Percentiles rank a stretch among this genome's conserved stretches.
Evolutionary conservation across 2,329 filamentous ascomycete genomes (phyloP).

Genomic region (Rhinocladiella similis): DNA sequence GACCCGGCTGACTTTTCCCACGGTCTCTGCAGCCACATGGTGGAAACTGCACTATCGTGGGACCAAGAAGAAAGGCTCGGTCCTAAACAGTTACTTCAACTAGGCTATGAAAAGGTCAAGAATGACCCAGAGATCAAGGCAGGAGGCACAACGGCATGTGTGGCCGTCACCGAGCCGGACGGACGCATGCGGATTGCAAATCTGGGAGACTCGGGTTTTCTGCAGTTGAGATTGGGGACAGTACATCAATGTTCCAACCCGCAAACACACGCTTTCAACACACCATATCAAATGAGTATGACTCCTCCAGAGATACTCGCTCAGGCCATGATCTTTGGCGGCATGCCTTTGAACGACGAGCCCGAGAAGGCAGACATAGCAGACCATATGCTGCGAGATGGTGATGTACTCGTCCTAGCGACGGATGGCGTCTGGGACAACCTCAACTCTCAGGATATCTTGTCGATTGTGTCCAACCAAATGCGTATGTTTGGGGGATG

Average conservation of each 20-base stretch:
- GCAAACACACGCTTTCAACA: constrained; percentile 97
- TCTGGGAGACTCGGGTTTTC: constrained; percentile 90
- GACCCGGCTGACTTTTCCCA: constrained; percentile 96
- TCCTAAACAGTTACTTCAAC: constrained; percentile 73
- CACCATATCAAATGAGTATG: constrained; percentile 89
- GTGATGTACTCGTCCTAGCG: constrained; percentile 89
- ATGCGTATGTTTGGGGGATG: constrained; percentile 78
- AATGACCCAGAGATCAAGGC: constrained; percentile 71
- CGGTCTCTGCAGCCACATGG: constrained; percentile 91
- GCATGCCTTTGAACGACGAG: constrained; percentile 75
- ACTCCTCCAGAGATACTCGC: constrained; percentile 77
- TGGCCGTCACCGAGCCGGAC: constrained; percentile 73
- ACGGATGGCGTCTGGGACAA: constrained; percentile 98
- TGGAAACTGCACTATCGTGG: constrained; percentile 67
- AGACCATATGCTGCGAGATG: constrained; percentile 75
- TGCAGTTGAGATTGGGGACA: constrained; percentile 81
- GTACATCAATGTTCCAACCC: constrained; percentile 80
- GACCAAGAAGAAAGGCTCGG: constrained; percentile 43
- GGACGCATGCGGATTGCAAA: constrained; percentile 87
- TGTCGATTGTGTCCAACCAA: constrained; percentile 72
- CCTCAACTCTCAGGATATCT: constrained; percentile 83
- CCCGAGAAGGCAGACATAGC: constrained; percentile 82
- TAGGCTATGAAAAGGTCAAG: constrained; percentile 79
- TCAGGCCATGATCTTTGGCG: constrained; percentile 81
- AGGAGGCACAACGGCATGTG: constrained; percentile 87